Evolutionary conservation across 345 rosid genomes (phyloP).

Genomic region (Arabidopsis thaliana): DNA sequence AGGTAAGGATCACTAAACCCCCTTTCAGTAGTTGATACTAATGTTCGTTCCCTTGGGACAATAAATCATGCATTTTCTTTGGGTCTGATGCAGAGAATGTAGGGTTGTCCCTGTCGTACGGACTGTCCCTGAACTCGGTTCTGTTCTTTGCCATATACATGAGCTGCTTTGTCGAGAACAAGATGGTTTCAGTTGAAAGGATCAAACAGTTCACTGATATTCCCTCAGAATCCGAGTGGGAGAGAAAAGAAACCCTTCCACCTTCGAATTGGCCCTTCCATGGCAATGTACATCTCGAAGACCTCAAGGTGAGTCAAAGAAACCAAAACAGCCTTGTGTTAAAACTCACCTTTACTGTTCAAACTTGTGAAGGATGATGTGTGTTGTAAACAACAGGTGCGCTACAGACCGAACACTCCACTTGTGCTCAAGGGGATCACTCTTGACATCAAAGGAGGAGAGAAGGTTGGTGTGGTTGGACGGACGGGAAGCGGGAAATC

Average conservation of each 20-base stretch:
- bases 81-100: conserved; percentile 66
- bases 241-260: conserved; percentile 59
- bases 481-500: conserved; percentile 98
- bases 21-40: not conserved
- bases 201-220: conserved; percentile 86
- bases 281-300: conserved; percentile 75
- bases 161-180: conserved; percentile 92
- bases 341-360: not conserved
- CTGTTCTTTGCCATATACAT: conserved; percentile 76
- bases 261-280: conserved; percentile 78
- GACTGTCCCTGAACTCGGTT: conserved; percentile 81
- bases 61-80: not conserved
- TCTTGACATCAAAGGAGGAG: conserved; percentile 79
- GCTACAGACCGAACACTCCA: conserved; percentile 88
- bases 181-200: conserved; percentile 95
- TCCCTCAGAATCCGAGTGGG: conserved; percentile 81
- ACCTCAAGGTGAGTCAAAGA: conserved; percentile 67
- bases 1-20: conserved; percentile 51
- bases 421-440: conserved; percentile 84
- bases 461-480: conserved; percentile 91
- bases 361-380: conserved; percentile 7
- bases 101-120: conserved; percentile 90
- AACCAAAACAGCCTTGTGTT: conserved; percentile 9
- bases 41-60: not conserved
- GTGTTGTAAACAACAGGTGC: conserved; percentile 59